Base-by-base conservation (phyloP, 1,284 basidiomycete genomes). In the Pyrrhoderma lamaoense region DNA sequence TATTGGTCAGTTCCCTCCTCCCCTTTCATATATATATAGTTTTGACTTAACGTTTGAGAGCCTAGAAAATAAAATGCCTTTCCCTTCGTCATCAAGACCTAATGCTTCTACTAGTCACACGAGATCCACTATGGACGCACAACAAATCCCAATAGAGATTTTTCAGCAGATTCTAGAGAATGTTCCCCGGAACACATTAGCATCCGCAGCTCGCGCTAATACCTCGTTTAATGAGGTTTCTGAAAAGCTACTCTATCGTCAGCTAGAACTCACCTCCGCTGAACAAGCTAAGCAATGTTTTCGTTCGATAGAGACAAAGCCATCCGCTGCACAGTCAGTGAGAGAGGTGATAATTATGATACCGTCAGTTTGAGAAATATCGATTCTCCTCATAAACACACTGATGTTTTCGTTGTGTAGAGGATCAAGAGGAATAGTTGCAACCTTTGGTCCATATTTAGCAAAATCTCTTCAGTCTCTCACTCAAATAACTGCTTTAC, bases 261-360 rank as follows among this genome's bases (percentile, higher is more conserved):
- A 49, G 31, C 18, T 55, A 39, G 49, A 55, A 45, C 53, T 55
- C 21, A 48, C 49, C 14, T 47, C 53, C 4, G 37, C 48, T 7
- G 34, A 49, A 25, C 53, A 55, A 44, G 45, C 53, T 5, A 14
- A 51, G 1, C 53, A 51, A 36, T 55, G 53, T 34, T 55, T 55
- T 34, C 37, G 51, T 35, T 42, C 53, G 21, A 22, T 55, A 22
- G 25, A 38, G 27, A 44, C 36, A 23, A 55, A 55, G 38, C 44
- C 49, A 9, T 38, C 50, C n/a, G 44, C 49, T 14, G 49, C 45
- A 13, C 44, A 51, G 23, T 51, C 53, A 31, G 53, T 55, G 3
- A 44, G 49, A 25, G 53, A 55, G 39, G 47, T 51, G n/a, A 42
- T 55, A 13, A 47, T 55, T 18, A 55, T 55, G 53, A 48, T 55